phyloP scores from a whole-genome alignment of 495 filamentous ascomycete genomes.

The Hamigera avellanea region DNA sequence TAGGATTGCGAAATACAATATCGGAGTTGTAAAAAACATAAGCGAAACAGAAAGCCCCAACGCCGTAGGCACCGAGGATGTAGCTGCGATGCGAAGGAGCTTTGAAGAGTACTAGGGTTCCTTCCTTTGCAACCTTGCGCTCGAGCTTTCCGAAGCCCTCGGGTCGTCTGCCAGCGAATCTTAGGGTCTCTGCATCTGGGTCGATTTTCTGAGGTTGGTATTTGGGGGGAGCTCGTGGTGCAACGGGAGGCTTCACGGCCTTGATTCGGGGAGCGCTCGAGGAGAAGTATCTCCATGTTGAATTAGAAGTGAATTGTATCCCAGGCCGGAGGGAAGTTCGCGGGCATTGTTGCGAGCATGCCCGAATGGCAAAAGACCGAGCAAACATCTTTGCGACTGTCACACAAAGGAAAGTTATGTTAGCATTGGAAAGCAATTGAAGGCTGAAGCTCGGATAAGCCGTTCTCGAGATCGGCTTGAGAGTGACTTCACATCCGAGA shows the following conservation, averaged over 20 bases:
- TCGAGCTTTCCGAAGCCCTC: constrained; percentile 21
- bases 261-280: constrained; percentile 17
- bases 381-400: constrained; percentile 19
- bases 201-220: not conserved
- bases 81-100: constrained; percentile 50
- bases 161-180: constrained; percentile 15
- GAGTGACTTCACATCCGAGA: no score
- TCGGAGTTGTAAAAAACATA: constrained; percentile 46
- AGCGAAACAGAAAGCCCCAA: constrained; percentile 43
- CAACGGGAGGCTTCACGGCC: constrained; percentile 7
- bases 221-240: constrained; percentile 3
- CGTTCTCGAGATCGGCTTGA: no score
- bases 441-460: no score
- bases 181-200: constrained; percentile 11
- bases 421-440: no score
- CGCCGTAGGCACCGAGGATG: constrained; percentile 41
- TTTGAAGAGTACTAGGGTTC: constrained; percentile 43
- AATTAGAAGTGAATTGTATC: constrained; percentile 3
- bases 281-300: constrained; percentile 24
- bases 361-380: constrained; percentile 16
- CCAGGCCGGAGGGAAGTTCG: constrained; percentile 6
- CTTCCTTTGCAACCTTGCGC: constrained; percentile 24
- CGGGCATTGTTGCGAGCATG: constrained; percentile 18
- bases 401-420: no score
- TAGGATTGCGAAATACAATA: constrained; percentile 22